Evolutionary conservation across 2,329 filamentous ascomycete species (phyloP), one percentile per base, ranked within the genome.

Genomic region (Diaporthe sp.): DNA sequence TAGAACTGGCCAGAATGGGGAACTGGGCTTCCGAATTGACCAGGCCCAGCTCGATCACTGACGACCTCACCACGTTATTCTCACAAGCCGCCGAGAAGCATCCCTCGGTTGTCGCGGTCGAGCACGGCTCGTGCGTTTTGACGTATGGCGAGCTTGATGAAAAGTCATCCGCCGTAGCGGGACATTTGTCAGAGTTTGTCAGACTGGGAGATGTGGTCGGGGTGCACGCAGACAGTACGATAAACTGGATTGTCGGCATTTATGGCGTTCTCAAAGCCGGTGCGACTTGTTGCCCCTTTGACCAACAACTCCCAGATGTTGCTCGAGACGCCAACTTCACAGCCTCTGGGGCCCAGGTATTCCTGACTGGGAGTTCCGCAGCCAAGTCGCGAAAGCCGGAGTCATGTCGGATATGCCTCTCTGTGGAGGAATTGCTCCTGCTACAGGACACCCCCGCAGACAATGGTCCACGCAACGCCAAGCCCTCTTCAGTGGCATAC

Each of bases 171-270:
- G 4, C 8, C 13, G 8, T 44, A 15, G 42, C 42, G 42, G 12
- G 19, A 17, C 42, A 44, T 44, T 13, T 39, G 37, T 8, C 37
- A 13, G 7, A 8, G 13, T 39, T 8, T 39, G 37, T 47, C 47
- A 51, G 22, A 8, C 55, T 30, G 4, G 55, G 17, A 9, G 81
- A 83, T 5, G 77, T 82, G 17, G 81, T 85, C 0, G 79, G 78
- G 55, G 79, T 84, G 4, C 76, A 82, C 65, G 79, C 82, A 4
- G 83, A 85, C 68, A 61, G 81, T 0, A 78, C 77, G 1, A 55
- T 82, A 15, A 77, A 82, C 76, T 84, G 83, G 83, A 77, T 85
- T 25, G 73, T 82, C 2, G 80, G 80, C 10, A 81, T 84, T 3
- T 83, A 78, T 37, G 82, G 75, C 9, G 76, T 83, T 8, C 77